Evolutionary conservation across 2,329 filamentous ascomycete species (phyloP).

Genomic region (Hymenoscyphus repandus): DNA sequence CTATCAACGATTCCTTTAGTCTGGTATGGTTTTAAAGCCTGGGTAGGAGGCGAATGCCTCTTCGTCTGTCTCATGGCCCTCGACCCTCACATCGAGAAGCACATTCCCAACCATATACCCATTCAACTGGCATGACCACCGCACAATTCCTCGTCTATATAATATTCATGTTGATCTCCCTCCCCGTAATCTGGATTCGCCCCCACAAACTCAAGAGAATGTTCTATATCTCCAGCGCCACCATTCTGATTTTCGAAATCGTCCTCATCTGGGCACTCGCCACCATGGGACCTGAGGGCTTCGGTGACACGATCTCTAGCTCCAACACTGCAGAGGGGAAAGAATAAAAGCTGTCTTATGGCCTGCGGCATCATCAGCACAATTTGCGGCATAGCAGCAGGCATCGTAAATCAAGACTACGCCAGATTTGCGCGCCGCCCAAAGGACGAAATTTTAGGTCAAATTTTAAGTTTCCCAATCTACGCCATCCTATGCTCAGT

Average conservation of each 20-base stretch:
- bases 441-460: slow-evolving; percentile 38
- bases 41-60: slow-evolving; percentile 33
- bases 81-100: slow-evolving; percentile 37
- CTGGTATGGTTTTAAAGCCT: slow-evolving; percentile 33
- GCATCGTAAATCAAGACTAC: slow-evolving; percentile 39
- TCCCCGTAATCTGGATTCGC: slow-evolving; percentile 39
- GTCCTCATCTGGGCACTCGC: slow-evolving; percentile 34
- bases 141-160: slow-evolving; percentile 33
- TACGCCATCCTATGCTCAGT: slow-evolving; percentile 14
- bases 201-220: slow-evolving; percentile 37
- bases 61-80: slow-evolving; percentile 33
- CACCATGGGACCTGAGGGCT: slow-evolving; percentile 18
- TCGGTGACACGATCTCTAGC: slow-evolving; percentile 7
- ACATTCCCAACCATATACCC: slow-evolving; percentile 38
- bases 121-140: slow-evolving; percentile 32
- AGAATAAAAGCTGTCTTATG: background rate
- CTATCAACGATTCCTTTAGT: slow-evolving; percentile 8
- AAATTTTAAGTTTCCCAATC: slow-evolving; percentile 33
- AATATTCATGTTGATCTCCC: slow-evolving; percentile 29
- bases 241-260: slow-evolving; percentile 37
- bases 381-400: background rate
- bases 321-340: slow-evolving; percentile 26
- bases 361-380: slow-evolving; percentile 2
- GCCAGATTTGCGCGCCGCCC: slow-evolving; percentile 38
- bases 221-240: slow-evolving; percentile 32